A percentile compares a stretch with the other conserved stretches of the same genome.
Conservation (phyloP, 495 filamentous ascomycete species). For the Neurospora sublineolata region DNA sequence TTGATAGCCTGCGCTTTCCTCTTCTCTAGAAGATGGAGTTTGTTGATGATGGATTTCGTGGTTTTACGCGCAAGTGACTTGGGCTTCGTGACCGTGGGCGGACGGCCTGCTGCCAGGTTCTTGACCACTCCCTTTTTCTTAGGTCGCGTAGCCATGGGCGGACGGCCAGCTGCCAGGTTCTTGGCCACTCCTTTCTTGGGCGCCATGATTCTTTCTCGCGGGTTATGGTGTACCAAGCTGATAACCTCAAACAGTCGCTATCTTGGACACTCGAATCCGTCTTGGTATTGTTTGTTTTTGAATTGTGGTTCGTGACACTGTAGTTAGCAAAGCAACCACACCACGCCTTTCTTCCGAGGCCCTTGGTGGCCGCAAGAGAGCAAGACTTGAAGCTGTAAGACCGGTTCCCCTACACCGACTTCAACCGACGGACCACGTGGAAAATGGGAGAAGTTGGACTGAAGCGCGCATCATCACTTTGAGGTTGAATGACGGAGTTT, state of each 20-base stretch:
- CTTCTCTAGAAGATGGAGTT: conserved; percentile 78
- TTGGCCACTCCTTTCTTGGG: not conserved
- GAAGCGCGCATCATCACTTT: not conserved
- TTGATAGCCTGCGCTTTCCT: conserved; percentile 52
- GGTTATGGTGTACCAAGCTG: not conserved
- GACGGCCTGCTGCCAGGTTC: conserved; percentile 57
- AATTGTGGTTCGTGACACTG: not conserved
- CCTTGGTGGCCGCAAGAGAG: not conserved
- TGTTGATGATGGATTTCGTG: conserved; percentile 70
- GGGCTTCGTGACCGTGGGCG: conserved; percentile 40
- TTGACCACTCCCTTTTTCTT: conserved; percentile 31
- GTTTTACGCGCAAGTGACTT: conserved; percentile 65
- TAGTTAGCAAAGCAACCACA: not conserved
- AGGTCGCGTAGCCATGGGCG: not conserved
- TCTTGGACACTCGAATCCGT: not conserved
- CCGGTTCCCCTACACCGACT: not conserved
- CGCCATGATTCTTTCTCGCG: not conserved
- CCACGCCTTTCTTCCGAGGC: not conserved
- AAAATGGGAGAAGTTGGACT: not conserved
- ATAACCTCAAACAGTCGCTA: not conserved
- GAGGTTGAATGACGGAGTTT: not conserved
- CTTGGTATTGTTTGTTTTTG: not conserved
- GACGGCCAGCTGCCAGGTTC: not conserved
- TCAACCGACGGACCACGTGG: not conserved
- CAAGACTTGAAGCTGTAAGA: not conserved